Percentiles rank a stretch among this genome's conserved stretches.
Conservation (phyloP, 768 basidiomycete species). For the Trametes coccinea region DNA sequence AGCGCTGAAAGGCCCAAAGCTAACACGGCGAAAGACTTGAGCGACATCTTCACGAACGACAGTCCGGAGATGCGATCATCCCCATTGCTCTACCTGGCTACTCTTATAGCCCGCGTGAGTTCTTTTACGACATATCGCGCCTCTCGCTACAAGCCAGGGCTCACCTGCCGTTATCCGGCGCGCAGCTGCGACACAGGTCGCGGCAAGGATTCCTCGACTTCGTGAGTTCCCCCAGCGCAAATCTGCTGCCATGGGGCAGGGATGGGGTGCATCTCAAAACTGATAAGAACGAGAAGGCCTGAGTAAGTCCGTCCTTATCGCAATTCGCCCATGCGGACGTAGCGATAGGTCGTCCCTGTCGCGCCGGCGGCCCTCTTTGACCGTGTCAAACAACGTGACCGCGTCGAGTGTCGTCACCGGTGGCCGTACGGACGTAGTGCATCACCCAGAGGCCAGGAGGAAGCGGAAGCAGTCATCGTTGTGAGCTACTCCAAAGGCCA, state of each 20-base stretch:
- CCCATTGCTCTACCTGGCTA: too few relatives aligned
- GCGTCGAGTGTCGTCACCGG: not conserved
- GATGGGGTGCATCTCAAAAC: not conserved
- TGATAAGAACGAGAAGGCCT: not conserved
- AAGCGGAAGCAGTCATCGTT: too few relatives aligned
- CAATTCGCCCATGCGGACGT: not conserved
- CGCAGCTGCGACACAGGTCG: not conserved
- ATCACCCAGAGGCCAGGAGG: too few relatives aligned
- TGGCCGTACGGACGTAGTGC: too few relatives aligned
- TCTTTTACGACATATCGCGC: too few relatives aligned
- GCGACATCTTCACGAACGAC: not conserved
- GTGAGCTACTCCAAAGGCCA: too few relatives aligned
- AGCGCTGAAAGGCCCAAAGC: not conserved
- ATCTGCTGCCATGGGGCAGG: not conserved
- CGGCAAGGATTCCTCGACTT: not conserved
- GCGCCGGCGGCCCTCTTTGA: constrained; percentile 4
- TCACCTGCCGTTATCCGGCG: not conserved
- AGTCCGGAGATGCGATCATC: too few relatives aligned
- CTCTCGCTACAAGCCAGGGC: not conserved
- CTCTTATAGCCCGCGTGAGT: too few relatives aligned
- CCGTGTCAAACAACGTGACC: constrained; percentile 8
- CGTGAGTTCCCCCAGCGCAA: too few relatives aligned
- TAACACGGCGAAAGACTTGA: not conserved
- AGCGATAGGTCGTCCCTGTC: not conserved
- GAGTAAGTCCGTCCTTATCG: constrained; percentile 6